Evolutionary conservation across 257 asterid species (phyloP).

Genomic region (Salvia hispanica): DNA sequence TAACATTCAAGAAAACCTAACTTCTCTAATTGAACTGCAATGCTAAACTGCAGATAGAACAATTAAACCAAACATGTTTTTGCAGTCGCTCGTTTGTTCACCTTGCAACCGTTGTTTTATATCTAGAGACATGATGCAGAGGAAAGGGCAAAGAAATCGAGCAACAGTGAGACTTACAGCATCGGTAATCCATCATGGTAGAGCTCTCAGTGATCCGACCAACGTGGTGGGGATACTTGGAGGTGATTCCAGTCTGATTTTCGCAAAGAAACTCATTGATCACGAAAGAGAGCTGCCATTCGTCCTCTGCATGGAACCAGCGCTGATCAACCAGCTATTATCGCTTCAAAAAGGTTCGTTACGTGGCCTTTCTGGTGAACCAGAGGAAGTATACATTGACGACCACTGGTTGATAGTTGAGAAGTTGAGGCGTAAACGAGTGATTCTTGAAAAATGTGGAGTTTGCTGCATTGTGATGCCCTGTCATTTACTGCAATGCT

Average conservation of each 20-base stretch:
- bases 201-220: constrained; percentile 3
- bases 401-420: constrained; percentile 45
- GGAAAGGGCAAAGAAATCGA: constrained; percentile 34
- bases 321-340: constrained; percentile 44
- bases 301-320: constrained; percentile 58
- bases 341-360: constrained; percentile 39
- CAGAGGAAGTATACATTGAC: constrained; percentile 37
- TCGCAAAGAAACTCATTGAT: constrained; percentile 29
- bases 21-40: background rate
- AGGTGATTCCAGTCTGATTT: constrained; percentile 30
- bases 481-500: constrained; percentile 60
- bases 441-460: constrained; percentile 62
- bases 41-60: background rate
- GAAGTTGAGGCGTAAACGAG: constrained; percentile 51
- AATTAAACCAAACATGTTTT: constrained; percentile 38
- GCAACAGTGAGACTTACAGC: constrained; percentile 32
- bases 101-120: constrained; percentile 32
- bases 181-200: constrained; percentile 25
- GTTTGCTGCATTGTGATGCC: constrained; percentile 73
- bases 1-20: background rate
- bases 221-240: constrained; percentile 36
- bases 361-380: constrained; percentile 32
- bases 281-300: constrained; percentile 21
- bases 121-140: constrained; percentile 33
- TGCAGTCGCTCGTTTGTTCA: constrained; percentile 39